phyloP scores from a whole-genome alignment of 305 asterid genomes.

The Caryopteris hybrid region DNA sequence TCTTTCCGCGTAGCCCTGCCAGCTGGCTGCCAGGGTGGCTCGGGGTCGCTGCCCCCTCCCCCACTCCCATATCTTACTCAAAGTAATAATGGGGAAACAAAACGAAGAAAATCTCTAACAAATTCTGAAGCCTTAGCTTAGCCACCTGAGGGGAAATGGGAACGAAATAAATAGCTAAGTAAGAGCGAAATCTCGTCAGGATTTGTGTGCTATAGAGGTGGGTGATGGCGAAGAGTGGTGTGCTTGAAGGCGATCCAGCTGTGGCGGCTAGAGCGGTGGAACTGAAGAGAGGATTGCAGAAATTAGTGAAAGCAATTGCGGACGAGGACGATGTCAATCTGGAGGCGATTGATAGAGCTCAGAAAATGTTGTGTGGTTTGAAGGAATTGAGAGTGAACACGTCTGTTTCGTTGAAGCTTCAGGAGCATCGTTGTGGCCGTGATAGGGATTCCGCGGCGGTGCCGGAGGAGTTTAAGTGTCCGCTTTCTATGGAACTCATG shows the following conservation, averaged over 20 bases:
- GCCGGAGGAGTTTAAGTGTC: slow-evolving; percentile 62
- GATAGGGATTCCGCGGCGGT: slow-evolving; percentile 21
- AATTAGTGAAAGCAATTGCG: slow-evolving; percentile 47
- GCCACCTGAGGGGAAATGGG: too few species aligned
- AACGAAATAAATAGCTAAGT: too few species aligned
- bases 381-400: slow-evolving; percentile 55
- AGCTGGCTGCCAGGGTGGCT: too few species aligned
- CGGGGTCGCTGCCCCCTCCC: too few species aligned
- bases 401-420: slow-evolving; percentile 29
- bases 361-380: slow-evolving; percentile 34
- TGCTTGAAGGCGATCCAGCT: slow-evolving; percentile 43
- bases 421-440: background rate
- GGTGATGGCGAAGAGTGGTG: slow-evolving; percentile 64
- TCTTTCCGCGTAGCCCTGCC: too few species aligned
- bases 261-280: slow-evolving; percentile 44
- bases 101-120: too few species aligned
- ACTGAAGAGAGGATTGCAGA: slow-evolving; percentile 66
- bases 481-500: slow-evolving; percentile 54
- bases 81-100: too few species aligned
- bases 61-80: too few species aligned
- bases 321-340: slow-evolving; percentile 55
- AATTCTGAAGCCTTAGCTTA: too few species aligned
- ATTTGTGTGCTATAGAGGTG: background rate
- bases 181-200: slow-evolving; percentile 1
- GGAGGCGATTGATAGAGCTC: slow-evolving; percentile 64